phyloP scores from a whole-genome alignment of 164 flowering plant genomes.

The Nymphaea thermarum region DNA sequence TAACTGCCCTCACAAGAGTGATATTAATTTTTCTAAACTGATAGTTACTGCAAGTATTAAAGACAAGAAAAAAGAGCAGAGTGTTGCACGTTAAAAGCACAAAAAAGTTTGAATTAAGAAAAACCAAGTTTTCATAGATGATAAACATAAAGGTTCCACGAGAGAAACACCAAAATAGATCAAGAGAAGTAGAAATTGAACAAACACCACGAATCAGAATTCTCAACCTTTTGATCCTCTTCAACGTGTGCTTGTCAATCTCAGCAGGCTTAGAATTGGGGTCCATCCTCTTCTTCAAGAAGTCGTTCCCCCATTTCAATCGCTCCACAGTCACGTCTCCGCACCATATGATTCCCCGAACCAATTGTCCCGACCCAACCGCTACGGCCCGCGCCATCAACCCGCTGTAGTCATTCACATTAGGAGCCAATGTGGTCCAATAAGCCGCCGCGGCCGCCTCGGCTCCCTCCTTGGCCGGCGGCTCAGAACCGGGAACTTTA shows the following conservation, averaged over 20 bases:
- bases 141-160: too few species aligned
- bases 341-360: conserved; percentile 86
- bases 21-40: too few species aligned
- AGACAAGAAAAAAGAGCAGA: too few species aligned
- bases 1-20: too few species aligned
- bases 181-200: not conserved
- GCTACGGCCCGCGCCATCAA: conserved; percentile 56
- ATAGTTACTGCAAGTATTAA: too few species aligned
- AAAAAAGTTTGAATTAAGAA: too few species aligned
- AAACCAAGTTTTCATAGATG: too few species aligned
- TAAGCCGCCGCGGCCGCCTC: conserved; percentile 66
- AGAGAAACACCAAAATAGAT: not conserved
- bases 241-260: conserved; percentile 44
- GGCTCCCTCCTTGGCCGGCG: not conserved
- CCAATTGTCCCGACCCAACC: conserved; percentile 65
- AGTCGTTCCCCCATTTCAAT: conserved; percentile 68
- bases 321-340: conserved; percentile 89
- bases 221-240: conserved; percentile 55
- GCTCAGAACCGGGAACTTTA: conserved; percentile 4
- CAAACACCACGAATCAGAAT: not conserved
- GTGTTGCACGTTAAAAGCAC: too few species aligned
- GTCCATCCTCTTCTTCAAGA: conserved; percentile 44
- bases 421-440: conserved; percentile 94
- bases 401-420: conserved; percentile 89
- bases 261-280: conserved; percentile 21